Percentiles rank a stretch among this genome's conserved stretches.
Evolutionary conservation across 2,329 filamentous ascomycete species (phyloP).

Genomic region (Xylariaceae sp.): DNA sequence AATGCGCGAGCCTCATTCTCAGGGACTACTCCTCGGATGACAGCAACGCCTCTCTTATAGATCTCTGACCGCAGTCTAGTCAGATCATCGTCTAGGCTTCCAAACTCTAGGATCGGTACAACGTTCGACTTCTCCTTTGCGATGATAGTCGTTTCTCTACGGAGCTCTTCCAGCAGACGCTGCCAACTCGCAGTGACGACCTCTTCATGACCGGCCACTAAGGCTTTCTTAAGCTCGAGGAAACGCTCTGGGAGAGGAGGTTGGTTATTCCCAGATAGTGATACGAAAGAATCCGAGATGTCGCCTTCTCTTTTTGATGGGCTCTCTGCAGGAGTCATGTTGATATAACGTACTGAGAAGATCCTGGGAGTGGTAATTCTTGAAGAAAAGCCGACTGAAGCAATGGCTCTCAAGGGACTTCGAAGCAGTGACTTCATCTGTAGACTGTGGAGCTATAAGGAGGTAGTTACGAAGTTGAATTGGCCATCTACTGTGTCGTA

Average conservation of each 20-base stretch:
- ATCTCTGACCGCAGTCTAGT: conserved; percentile 44
- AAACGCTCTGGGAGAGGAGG: conserved; percentile 52
- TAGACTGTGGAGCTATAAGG: too few species aligned
- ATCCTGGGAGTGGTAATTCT: not conserved
- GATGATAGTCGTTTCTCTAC: conserved; percentile 45
- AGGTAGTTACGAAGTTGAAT: too few species aligned
- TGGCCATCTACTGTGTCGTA: too few species aligned
- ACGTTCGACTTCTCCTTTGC: conserved; percentile 42
- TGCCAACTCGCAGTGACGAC: conserved; percentile 47
- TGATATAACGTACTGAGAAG: conserved; percentile 9
- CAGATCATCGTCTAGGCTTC: conserved; percentile 39
- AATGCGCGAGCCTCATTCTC: conserved; percentile 59
- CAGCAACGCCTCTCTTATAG: conserved; percentile 56
- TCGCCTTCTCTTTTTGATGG: conserved; percentile 53
- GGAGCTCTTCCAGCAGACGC: conserved; percentile 42
- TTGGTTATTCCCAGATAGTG: conserved; percentile 46
- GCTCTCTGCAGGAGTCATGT: conserved; percentile 13
- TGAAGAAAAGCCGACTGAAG: conserved; percentile 5
- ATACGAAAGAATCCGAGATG: conserved; percentile 60
- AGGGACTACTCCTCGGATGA: conserved; percentile 63
- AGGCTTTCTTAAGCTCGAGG: conserved; percentile 50
- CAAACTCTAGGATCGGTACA: conserved; percentile 51
- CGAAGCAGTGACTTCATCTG: not conserved
- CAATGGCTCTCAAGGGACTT: not conserved
- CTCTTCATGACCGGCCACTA: conserved; percentile 48